These are phyloP conservation scores for Colletotrichum zoysiae DNA, from an alignment of 2,329 filamentous ascomycete genomes.

Conservation along the genomic window DNA sequence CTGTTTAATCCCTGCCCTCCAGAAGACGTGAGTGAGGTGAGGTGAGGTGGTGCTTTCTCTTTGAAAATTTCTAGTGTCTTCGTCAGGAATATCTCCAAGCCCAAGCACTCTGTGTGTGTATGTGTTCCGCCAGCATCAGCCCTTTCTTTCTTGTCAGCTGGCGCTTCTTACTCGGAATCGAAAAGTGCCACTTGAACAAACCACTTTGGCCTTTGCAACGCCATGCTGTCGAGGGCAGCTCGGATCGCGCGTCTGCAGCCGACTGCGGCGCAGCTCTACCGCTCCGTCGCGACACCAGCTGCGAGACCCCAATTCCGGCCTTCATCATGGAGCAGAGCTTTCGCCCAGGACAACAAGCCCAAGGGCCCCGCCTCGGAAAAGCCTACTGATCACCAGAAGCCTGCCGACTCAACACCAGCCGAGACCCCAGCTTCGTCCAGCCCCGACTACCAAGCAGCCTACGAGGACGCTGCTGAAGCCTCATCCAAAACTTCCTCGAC, in stretches of 20 bases:
- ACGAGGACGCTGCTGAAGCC: conserved; percentile 28
- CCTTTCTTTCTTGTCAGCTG: conserved; percentile 13
- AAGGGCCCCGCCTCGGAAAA: conserved; percentile 21
- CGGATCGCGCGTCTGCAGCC: conserved; percentile 43
- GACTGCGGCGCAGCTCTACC: conserved; percentile 40
- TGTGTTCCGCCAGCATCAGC: conserved; percentile 13
- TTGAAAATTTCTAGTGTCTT: conserved; percentile 41
- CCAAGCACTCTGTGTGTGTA: conserved; percentile 19
- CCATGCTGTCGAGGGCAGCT: conserved; percentile 45
- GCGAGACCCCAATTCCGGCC: conserved; percentile 34
- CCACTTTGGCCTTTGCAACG: conserved; percentile 33
- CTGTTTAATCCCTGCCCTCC: conserved; percentile 5
- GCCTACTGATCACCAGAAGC: conserved; percentile 30
- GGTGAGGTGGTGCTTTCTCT: conserved; percentile 30
- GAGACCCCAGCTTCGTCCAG: conserved; percentile 16
- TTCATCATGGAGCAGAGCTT: conserved; percentile 40
- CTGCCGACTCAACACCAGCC: conserved; percentile 17
- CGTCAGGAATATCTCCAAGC: conserved; percentile 34
- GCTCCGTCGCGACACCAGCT: conserved; percentile 39
- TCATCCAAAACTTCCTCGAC: conserved; percentile 26
- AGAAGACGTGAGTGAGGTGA: background rate
- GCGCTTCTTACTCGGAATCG: conserved; percentile 9
- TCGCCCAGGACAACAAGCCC: conserved; percentile 38
- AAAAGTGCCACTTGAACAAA: background rate
- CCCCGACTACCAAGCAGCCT: conserved; percentile 18